Evolutionary conservation across 2,329 filamentous ascomycete genomes (phyloP).

Genomic region (Ascochyta koolunga): DNA sequence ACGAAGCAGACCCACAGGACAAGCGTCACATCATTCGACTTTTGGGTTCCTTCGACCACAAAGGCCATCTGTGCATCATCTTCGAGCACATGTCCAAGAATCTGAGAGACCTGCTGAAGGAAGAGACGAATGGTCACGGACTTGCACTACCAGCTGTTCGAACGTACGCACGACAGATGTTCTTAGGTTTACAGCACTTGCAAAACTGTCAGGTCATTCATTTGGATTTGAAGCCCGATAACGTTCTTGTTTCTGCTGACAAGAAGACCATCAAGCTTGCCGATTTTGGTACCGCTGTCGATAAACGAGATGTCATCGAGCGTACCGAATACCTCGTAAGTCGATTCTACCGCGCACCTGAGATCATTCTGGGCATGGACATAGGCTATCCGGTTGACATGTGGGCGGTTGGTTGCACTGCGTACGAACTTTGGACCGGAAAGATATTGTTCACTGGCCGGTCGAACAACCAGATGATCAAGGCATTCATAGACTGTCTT

Average conservation of each 20-base stretch:
- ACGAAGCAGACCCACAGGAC: slow-evolving; percentile 82
- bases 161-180: slow-evolving; percentile 92
- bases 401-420: slow-evolving; percentile 96
- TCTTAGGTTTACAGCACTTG: slow-evolving; percentile 84
- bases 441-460: slow-evolving; percentile 95
- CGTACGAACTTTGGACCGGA: slow-evolving; percentile 96
- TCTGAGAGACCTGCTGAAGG: slow-evolving; percentile 89
- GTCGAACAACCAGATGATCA: slow-evolving; percentile 98
- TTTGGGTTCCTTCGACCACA: slow-evolving; percentile 88
- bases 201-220: slow-evolving; percentile 93
- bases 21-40: slow-evolving; percentile 92
- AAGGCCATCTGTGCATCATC: slow-evolving; percentile 92
- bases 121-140: slow-evolving; percentile 80
- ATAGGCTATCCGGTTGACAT: slow-evolving; percentile 95
- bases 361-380: slow-evolving; percentile 95
- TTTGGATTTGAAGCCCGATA: slow-evolving; percentile 96
- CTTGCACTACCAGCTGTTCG: slow-evolving; percentile 88
- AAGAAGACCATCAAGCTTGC: slow-evolving; percentile 86
- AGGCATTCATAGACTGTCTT: slow-evolving; percentile 92
- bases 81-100: slow-evolving; percentile 91
- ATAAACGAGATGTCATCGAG: slow-evolving; percentile 81
- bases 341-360: slow-evolving; percentile 94
- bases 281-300: slow-evolving; percentile 94
- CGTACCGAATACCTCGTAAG: slow-evolving; percentile 95
- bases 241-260: slow-evolving; percentile 71